Percentiles rank a stretch among this genome's conserved stretches.
Conservation (phyloP, 441 rosid genomes). For the Pelargonium fulgidum region DNA sequence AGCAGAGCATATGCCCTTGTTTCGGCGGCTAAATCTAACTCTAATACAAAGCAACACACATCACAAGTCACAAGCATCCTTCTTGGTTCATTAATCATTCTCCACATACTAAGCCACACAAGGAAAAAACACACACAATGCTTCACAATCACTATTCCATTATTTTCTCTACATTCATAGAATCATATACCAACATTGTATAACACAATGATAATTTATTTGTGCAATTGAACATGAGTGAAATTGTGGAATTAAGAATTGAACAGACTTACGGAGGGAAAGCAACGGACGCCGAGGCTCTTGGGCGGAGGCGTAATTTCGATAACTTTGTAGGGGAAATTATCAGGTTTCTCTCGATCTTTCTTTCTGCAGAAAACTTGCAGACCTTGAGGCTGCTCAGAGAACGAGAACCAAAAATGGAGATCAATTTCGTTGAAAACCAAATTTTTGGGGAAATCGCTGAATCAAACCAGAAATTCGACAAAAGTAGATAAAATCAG, state of each 20-base stretch:
- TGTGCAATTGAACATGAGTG: no score
- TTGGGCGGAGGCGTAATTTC: slow-evolving; percentile 88
- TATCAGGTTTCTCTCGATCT: no score
- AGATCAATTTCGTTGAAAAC: neutral
- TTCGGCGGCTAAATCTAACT: neutral
- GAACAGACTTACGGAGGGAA: slow-evolving; percentile 48
- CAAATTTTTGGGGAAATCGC: neutral
- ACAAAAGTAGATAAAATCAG: no score
- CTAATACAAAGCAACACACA: neutral
- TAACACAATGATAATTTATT: neutral
- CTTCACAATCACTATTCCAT: neutral
- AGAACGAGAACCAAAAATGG: neutral
- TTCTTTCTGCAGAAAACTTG: slow-evolving; percentile 34
- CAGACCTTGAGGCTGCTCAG: slow-evolving; percentile 11
- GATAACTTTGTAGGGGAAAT: slow-evolving; percentile 50
- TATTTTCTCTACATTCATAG: neutral
- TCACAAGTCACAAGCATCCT: neutral
- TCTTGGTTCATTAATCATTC: neutral
- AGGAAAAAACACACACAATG: neutral
- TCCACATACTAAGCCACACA: neutral
- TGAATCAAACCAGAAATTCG: neutral
- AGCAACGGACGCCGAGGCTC: slow-evolving; percentile 79
- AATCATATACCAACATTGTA: neutral
- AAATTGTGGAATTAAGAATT: neutral
- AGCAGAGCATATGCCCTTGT: neutral